Evolutionary conservation across 306 rosid genomes (phyloP).

Genomic region (Trifolium repens): DNA sequence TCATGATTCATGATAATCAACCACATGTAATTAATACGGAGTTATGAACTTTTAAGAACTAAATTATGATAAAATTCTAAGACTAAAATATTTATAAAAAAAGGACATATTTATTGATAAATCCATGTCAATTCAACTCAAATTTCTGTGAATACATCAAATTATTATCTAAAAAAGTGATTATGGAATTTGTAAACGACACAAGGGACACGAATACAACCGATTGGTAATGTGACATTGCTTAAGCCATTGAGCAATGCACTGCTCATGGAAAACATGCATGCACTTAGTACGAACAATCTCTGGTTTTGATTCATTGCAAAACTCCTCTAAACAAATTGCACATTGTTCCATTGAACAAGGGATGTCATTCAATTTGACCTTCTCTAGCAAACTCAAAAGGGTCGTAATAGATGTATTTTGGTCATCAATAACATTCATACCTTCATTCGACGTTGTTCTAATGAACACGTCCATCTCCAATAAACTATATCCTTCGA

Average conservation of each 20-base stretch:
- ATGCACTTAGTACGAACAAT: background rate
- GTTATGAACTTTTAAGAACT: too few relatives aligned
- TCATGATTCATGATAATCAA: too few relatives aligned
- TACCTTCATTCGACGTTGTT: background rate
- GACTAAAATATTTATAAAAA: too few relatives aligned
- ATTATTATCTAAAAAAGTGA: background rate
- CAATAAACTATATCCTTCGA: background rate
- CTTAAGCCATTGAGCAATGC: background rate
- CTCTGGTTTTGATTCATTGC: background rate
- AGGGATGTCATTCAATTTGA: background rate
- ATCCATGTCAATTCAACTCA: too few relatives aligned
- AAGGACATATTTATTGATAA: too few relatives aligned
- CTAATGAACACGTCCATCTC: background rate
- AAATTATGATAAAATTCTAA: too few relatives aligned
- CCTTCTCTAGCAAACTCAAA: background rate
- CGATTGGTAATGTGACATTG: background rate
- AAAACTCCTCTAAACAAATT: conserved; percentile 32
- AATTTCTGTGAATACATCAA: too few relatives aligned
- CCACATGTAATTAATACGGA: too few relatives aligned
- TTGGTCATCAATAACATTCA: background rate
- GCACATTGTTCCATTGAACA: background rate
- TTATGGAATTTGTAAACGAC: background rate
- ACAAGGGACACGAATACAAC: background rate
- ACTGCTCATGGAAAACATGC: conserved; percentile 14
- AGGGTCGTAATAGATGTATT: background rate